Evolutionary conservation across 2,329 filamentous ascomycete species (phyloP).

Genomic region (Rachicladosporium sp.): DNA sequence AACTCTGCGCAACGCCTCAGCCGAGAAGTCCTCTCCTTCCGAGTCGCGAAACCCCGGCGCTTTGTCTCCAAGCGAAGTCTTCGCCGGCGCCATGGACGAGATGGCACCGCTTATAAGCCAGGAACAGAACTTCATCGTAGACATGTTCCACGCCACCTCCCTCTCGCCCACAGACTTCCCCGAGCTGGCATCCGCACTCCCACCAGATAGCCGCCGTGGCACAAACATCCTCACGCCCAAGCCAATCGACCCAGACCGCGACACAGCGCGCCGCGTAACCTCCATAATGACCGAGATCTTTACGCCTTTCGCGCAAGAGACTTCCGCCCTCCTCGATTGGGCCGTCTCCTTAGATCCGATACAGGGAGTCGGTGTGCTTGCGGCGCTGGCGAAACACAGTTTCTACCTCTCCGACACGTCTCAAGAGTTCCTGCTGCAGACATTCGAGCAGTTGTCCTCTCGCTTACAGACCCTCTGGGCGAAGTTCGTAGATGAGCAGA

Average conservation of each 20-base stretch:
- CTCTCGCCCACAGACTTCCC: conserved; percentile 70
- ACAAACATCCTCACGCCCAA: conserved; percentile 62
- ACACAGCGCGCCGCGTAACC: conserved; percentile 72
- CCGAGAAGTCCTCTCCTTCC: conserved; percentile 42
- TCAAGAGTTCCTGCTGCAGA: conserved; percentile 77
- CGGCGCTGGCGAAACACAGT: conserved; percentile 66
- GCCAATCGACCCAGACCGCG: conserved; percentile 77
- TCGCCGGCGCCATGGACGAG: conserved; percentile 68
- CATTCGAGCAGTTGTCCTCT: conserved; percentile 64
- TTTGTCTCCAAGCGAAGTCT: conserved; percentile 62
- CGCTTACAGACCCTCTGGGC: conserved; percentile 64
- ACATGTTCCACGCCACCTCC: conserved; percentile 87
- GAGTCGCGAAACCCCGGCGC: conserved; percentile 29
- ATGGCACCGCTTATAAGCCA: conserved; percentile 72
- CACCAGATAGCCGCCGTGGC: conserved; percentile 56
- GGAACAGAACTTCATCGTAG: conserved; percentile 95
- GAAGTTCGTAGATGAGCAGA: conserved; percentile 87
- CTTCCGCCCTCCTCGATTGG: conserved; percentile 75
- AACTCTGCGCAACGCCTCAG: conserved; percentile 54
- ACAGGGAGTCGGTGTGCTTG: conserved; percentile 83
- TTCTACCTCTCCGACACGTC: conserved; percentile 74
- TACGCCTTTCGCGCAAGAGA: conserved; percentile 63
- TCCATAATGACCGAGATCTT: conserved; percentile 84
- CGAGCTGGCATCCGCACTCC: conserved; percentile 56
- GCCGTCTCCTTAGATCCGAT: conserved; percentile 67